Evolutionary conservation across 1,139 yeast genomes (phyloP).

Genomic region (Candida sojae): DNA sequence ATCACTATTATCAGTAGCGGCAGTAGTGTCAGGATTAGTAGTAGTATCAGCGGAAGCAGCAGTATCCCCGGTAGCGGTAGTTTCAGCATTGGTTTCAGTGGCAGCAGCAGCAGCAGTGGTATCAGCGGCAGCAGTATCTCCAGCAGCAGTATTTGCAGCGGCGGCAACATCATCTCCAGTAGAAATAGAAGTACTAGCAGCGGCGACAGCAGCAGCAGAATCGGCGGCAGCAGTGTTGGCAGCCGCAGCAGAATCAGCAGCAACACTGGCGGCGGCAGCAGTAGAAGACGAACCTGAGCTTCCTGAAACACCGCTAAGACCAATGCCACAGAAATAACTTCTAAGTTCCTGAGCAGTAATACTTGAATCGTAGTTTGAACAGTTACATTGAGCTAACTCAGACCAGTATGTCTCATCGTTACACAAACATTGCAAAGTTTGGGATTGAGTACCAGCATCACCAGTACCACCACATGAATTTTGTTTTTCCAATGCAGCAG

Average conservation of each 20-base stretch:
- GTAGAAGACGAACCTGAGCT: background rate
- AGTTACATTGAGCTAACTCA: constrained; percentile 4
- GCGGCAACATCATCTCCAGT: too few relatives aligned
- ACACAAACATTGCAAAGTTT: constrained; percentile 4
- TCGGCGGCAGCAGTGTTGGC: background rate
- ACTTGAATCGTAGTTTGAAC: constrained; percentile 1
- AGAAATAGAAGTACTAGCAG: background rate
- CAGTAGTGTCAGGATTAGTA: constrained; percentile 9
- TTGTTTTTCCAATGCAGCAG: background rate
- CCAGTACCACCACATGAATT: constrained; percentile 3
- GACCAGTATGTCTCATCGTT: constrained; percentile 3
- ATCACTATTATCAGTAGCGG: background rate
- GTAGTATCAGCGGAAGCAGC: constrained; percentile 15
- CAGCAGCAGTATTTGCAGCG: too few relatives aligned
- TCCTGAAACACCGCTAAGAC: constrained; percentile 1
- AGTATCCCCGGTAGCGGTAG: constrained; percentile 13
- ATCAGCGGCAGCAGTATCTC: background rate
- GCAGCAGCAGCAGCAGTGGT: constrained; percentile 18
- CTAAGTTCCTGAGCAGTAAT: constrained; percentile 2
- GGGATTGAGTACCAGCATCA: constrained; percentile 1
- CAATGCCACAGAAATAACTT: constrained; percentile 2
- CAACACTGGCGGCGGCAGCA: background rate
- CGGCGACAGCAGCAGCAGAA: background rate
- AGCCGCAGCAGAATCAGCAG: constrained; percentile 7
- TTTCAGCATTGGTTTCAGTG: constrained; percentile 3